Conservation (phyloP, 139 green algal species). For the Eudorina sp. region DNA sequence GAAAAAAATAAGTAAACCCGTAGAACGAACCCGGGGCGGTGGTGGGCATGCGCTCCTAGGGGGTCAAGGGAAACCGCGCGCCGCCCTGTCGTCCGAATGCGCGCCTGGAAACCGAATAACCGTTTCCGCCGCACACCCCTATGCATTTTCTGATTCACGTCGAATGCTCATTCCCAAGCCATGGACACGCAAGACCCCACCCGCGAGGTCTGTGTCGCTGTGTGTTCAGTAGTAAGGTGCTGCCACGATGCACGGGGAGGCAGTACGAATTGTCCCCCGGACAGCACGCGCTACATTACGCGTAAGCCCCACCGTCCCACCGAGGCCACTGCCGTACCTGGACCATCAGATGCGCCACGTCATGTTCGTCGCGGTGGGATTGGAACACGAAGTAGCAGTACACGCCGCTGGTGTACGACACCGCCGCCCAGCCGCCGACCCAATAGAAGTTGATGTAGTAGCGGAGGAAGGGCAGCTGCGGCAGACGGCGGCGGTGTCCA, state of each 20-base stretch:
- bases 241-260: not conserved
- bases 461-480: constrained; percentile 24
- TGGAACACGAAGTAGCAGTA: constrained; percentile 4
- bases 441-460: constrained; percentile 24
- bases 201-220: not conserved
- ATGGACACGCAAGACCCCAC: not conserved
- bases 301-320: no score
- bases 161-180: not conserved
- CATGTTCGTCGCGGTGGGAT: not conserved
- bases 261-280: not conserved
- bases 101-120: no score
- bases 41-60: no score
- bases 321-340: constrained; percentile 3
- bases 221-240: not conserved
- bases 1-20: no score
- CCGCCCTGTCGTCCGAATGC: no score
- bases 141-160: no score
- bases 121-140: no score
- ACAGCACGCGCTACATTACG: not conserved
- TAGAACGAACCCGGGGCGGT: no score
- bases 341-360: not conserved
- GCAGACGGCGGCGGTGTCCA: no score
- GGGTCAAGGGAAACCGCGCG: no score
- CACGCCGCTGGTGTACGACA: constrained; percentile 24
- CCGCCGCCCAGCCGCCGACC: constrained; percentile 34